A percentile compares a stretch with the other conserved stretches of the same genome.
These are phyloP conservation scores for Phytophthora sansomeana DNA, from an alignment of 352 stramenopile genomes.

Conservation along the genomic window DNA sequence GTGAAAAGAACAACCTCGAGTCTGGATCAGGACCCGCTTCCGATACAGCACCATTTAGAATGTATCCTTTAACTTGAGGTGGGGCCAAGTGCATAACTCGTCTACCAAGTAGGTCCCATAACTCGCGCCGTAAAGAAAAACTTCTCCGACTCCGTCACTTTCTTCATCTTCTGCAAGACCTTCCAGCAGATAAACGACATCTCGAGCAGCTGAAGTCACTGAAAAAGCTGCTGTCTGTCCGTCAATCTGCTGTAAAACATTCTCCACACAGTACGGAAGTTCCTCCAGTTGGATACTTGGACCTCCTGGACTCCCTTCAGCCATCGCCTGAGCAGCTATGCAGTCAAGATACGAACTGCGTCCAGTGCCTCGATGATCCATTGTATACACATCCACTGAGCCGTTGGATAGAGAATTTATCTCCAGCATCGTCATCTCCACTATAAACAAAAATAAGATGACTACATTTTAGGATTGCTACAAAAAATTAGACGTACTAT, in stretches of 20 bases:
- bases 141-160: slow-evolving; percentile 21
- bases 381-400: slow-evolving; percentile 59
- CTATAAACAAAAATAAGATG: slow-evolving; percentile 26
- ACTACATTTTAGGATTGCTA: neutral
- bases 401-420: slow-evolving; percentile 45
- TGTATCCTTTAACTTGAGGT: slow-evolving; percentile 48
- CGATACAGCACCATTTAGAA: slow-evolving; percentile 56
- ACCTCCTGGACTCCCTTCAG: slow-evolving; percentile 24
- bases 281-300: slow-evolving; percentile 20
- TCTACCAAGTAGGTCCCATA: slow-evolving; percentile 68
- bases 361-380: slow-evolving; percentile 54
- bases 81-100: slow-evolving; percentile 59
- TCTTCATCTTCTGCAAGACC: slow-evolving; percentile 21
- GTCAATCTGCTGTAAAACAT: slow-evolving; percentile 39
- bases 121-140: slow-evolving; percentile 62
- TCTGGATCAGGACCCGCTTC: slow-evolving; percentile 32
- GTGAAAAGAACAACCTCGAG: slow-evolving; percentile 37
- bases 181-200: slow-evolving; percentile 38
- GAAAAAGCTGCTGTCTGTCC: slow-evolving; percentile 42
- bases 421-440: slow-evolving; percentile 48
- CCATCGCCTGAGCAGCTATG: slow-evolving; percentile 40
- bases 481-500: slow-evolving; percentile 27
- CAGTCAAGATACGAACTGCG: slow-evolving; percentile 45
- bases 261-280: slow-evolving; percentile 35
- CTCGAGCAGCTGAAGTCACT: slow-evolving; percentile 55